phyloP scores from a whole-genome alignment of 768 basidiomycete genomes.

The Baorangia bicolor region DNA sequence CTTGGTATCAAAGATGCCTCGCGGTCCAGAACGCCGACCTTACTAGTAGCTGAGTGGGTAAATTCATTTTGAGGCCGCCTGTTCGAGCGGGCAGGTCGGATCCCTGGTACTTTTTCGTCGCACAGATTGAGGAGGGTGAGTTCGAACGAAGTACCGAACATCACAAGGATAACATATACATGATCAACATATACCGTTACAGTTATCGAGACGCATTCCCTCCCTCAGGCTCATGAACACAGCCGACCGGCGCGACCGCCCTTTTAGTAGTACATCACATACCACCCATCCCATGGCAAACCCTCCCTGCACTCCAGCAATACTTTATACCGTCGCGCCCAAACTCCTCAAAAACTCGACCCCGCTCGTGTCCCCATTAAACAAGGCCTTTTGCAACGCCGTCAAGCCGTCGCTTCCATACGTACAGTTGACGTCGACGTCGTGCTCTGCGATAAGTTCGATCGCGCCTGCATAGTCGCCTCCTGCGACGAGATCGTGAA shows the following conservation, averaged over 20 bases:
- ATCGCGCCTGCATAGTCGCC: constrained; percentile 21
- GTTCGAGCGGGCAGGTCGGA: too few species aligned
- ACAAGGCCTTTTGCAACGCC: constrained; percentile 25
- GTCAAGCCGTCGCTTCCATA: constrained; percentile 20
- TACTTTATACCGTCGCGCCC: constrained; percentile 17
- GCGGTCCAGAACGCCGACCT: too few species aligned
- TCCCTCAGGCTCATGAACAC: background rate
- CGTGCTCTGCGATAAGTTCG: constrained; percentile 18
- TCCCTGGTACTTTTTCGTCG: background rate
- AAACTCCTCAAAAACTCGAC: constrained; percentile 19
- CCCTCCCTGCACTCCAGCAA: background rate
- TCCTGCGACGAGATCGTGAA: constrained; percentile 24
- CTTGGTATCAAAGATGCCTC: too few species aligned
- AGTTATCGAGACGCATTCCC: too few species aligned
- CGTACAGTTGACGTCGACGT: constrained; percentile 21
- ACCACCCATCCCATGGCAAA: background rate
- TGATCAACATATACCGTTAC: too few species aligned
- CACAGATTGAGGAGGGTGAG: too few species aligned
- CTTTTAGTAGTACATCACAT: background rate
- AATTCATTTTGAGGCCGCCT: too few species aligned
- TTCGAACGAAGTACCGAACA: too few species aligned
- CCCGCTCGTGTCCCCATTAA: constrained; percentile 19
- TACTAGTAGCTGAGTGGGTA: too few species aligned
- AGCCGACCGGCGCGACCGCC: background rate
- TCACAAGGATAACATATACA: too few species aligned